Evolutionary conservation across 179 eudicot species (phyloP), one percentile per base, ranked within the genome.

Genomic region (Patellifolia procumbens): DNA sequence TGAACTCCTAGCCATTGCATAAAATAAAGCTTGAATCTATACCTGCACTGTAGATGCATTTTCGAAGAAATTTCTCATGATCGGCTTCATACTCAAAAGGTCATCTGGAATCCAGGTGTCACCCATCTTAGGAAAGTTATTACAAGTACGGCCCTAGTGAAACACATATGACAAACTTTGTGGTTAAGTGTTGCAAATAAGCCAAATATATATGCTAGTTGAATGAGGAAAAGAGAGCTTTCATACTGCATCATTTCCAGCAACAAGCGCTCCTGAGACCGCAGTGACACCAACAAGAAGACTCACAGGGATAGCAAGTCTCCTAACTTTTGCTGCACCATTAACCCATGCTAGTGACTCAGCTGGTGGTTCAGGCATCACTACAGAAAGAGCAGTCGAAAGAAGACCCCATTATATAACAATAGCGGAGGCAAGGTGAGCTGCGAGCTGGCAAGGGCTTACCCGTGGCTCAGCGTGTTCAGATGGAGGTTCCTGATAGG

Each of bases 361-460:
- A 65, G 91, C 86, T 52, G 99, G 99, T 67, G 99, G 97, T 86
- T 95, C 99, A 56, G 99, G 99, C 97, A 92, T 86, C 74, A 91
- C 97, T 61, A 95, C 99, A 48, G 99, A 89, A 74, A 95, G 92
- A 72, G 92, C 97, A 45, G 95, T 93, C 97, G 97, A 95, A 72
- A 95, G 81, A 45, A 95, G 97, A 45, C 97, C 97, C 83, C 87
- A 81, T 69, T 95, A 95, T 61, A 95, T 90, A 43, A 74, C 85
- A 79, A 95, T 92, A 68, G 99, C 97, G 20, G 97, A 95, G 29
- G 97, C 93, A 37, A 92, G 91, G 86, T 95, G 99, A 72, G 97
- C 93, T 39, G 97, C 93, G 43, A 95, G 89, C 73, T 95, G 89
- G 55, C 88, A 92, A 52, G 97, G n/a, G n/a, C n/a, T n/a, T n/a